phyloP scores from a whole-genome alignment of 2,329 filamentous ascomycete species.

The Botryotinia convoluta region DNA sequence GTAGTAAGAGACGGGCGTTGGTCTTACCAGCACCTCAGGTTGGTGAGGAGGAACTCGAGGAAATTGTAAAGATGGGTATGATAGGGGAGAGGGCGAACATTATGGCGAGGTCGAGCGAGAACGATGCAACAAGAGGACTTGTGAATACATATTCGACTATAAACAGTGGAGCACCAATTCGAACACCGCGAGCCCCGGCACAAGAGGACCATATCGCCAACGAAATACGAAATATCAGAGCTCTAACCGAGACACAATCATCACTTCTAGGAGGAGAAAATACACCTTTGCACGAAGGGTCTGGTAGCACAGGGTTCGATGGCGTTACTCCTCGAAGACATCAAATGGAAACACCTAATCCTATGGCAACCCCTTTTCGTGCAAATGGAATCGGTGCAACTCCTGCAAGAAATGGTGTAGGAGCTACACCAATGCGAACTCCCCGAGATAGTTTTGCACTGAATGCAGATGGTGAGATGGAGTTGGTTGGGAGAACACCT shows the following conservation, averaged over 20 bases:
- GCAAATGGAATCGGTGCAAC: conserved; percentile 66
- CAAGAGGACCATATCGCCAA: conserved; percentile 96
- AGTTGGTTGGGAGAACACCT: conserved; percentile 71
- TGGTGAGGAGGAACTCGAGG: conserved; percentile 86
- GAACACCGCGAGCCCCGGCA: conserved; percentile 85
- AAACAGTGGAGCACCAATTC: conserved; percentile 79
- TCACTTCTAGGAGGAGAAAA: conserved; percentile 93
- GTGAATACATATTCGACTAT: conserved; percentile 83
- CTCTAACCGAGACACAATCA: conserved; percentile 89
- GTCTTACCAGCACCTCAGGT: conserved; percentile 87
- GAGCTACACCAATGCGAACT: conserved; percentile 82
- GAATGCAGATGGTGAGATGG: conserved; percentile 67
- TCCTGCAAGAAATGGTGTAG: conserved; percentile 56
- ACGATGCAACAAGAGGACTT: conserved; percentile 78
- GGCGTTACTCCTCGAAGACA: conserved; percentile 79
- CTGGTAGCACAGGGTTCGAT: conserved; percentile 82
- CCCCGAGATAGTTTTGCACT: conserved; percentile 84
- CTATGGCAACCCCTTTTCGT: conserved; percentile 84
- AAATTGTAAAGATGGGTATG: conserved; percentile 98
- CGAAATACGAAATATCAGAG: conserved; percentile 90
- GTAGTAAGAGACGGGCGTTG: conserved; percentile 84
- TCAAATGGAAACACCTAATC: conserved; percentile 86
- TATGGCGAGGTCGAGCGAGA: conserved; percentile 74
- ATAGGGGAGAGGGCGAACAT: conserved; percentile 80
- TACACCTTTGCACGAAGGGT: conserved; percentile 78